Percentiles rank a stretch among this genome's conserved stretches.
Evolutionary conservation across 108 stramenopile species (phyloP).

Genomic region (Cyclotella baltica): DNA sequence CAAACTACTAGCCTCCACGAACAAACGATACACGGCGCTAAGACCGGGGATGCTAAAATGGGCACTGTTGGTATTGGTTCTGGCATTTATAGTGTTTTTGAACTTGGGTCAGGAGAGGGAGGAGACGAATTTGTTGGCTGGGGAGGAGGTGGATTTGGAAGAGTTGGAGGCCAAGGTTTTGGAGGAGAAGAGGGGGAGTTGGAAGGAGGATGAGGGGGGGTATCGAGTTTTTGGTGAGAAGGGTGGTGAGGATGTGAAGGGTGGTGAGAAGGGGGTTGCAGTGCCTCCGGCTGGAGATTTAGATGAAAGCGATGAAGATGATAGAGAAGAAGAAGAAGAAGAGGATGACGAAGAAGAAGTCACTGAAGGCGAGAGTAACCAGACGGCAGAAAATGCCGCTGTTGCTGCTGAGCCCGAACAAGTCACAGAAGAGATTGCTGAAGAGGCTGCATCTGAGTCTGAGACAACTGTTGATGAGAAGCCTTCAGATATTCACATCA

Average conservation of each 20-base stretch:
- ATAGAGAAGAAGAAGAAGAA: background rate
- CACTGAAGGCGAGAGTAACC: background rate
- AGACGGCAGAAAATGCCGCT: conserved; percentile 2
- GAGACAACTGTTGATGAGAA: background rate
- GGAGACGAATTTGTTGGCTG: conserved; percentile 19
- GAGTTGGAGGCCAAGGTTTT: conserved; percentile 9
- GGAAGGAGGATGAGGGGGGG: conserved; percentile 4
- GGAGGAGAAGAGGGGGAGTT: background rate
- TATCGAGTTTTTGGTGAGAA: background rate
- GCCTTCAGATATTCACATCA: too few relatives aligned
- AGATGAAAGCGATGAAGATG: background rate
- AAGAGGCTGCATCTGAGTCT: background rate
- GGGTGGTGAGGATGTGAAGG: background rate
- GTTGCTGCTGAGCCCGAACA: too few relatives aligned
- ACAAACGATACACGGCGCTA: background rate
- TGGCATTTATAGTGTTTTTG: conserved; percentile 34
- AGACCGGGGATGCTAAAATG: conserved; percentile 19
- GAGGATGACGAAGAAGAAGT: background rate
- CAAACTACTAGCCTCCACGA: background rate
- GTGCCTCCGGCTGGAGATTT: too few relatives aligned
- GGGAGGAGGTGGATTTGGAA: conserved; percentile 5
- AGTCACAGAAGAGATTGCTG: background rate
- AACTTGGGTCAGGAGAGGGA: conserved; percentile 32
- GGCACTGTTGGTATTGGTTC: conserved; percentile 16
- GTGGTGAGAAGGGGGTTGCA: background rate